These are phyloP conservation scores for Macrophomina pseudophaseolina DNA, from an alignment of 2,329 filamentous ascomycete genomes.

Conservation along the genomic window DNA sequence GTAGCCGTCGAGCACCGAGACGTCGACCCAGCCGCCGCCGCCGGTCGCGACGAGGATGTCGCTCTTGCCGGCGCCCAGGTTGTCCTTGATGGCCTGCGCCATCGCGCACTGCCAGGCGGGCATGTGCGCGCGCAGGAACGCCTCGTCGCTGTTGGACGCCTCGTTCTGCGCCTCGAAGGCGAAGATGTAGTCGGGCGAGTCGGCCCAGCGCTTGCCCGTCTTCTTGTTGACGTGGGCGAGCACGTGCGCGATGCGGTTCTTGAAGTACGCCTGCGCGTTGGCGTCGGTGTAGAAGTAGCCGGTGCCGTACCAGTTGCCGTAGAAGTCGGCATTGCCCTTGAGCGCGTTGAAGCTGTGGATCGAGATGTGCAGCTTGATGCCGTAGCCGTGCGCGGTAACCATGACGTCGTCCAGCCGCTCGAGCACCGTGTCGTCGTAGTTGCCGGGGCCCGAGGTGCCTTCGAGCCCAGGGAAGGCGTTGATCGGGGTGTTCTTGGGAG, in stretches of 20 bases:
- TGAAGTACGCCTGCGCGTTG: constrained; percentile 24
- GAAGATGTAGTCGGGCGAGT: constrained; percentile 29
- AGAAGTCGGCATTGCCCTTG: background rate
- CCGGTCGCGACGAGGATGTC: constrained; percentile 30
- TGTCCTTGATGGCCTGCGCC: constrained; percentile 28
- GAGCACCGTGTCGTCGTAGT: constrained; percentile 29
- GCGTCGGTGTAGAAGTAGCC: constrained; percentile 29
- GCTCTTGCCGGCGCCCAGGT: constrained; percentile 13
- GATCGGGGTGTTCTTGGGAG: constrained; percentile 31
- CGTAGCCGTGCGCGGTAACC: constrained; percentile 28
- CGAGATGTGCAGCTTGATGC: constrained; percentile 30
- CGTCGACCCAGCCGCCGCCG: constrained; percentile 28
- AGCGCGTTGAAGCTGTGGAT: constrained; percentile 30
- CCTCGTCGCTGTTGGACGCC: constrained; percentile 25
- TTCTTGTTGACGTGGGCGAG: constrained; percentile 29
- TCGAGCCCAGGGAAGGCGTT: constrained; percentile 26
- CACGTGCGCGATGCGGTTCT: constrained; percentile 28
- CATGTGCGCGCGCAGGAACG: background rate
- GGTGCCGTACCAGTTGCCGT: background rate
- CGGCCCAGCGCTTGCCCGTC: constrained; percentile 28
- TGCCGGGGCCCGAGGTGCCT: constrained; percentile 3
- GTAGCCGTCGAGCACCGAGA: constrained; percentile 26
- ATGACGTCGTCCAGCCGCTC: constrained; percentile 30
- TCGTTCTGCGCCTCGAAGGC: constrained; percentile 32
- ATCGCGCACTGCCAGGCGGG: constrained; percentile 29